phyloP scores from a whole-genome alignment of 306 rosid species.

The Spatholobus suberectus region DNA sequence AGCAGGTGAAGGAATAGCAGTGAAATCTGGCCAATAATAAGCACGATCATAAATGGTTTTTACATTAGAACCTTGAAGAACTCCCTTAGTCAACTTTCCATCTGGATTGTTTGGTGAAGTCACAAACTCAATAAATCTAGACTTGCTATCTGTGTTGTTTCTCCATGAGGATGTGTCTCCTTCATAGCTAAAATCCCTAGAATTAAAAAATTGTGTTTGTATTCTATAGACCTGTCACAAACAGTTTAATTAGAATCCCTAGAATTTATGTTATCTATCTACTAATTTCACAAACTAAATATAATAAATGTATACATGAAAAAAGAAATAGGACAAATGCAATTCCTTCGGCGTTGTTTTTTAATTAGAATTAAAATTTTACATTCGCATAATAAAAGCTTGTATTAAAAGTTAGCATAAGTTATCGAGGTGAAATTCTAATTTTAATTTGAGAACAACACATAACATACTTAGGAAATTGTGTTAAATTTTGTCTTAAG shows the following conservation, averaged over 20 bases:
- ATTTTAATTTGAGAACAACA: no score
- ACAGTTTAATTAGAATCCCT: no score
- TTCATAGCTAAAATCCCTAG: constrained; percentile 43
- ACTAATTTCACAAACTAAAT: not conserved
- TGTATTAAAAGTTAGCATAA: no score
- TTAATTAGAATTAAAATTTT: no score
- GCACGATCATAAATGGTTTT: constrained; percentile 50
- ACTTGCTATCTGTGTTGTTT: constrained; percentile 10
- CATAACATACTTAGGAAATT: no score
- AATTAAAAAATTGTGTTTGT: constrained; percentile 50
- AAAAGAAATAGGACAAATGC: no score
- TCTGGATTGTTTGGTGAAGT: constrained; percentile 77
- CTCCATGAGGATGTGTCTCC: constrained; percentile 52
- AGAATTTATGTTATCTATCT: not conserved
- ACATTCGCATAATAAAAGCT: no score
- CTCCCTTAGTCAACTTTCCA: constrained; percentile 46
- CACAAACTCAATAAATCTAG: constrained; percentile 57
- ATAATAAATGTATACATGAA: not conserved
- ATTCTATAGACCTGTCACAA: not conserved
- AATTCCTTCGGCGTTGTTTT: no score
- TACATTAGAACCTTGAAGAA: constrained; percentile 44
- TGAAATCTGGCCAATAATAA: constrained; percentile 69
- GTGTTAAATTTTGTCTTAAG: not conserved
- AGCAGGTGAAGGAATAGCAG: constrained; percentile 59
- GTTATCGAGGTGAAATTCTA: not conserved